Percentiles rank a stretch among this genome's conserved stretches.
Conservation (phyloP, 1,284 basidiomycete species). For the Caloboletus firmus region DNA sequence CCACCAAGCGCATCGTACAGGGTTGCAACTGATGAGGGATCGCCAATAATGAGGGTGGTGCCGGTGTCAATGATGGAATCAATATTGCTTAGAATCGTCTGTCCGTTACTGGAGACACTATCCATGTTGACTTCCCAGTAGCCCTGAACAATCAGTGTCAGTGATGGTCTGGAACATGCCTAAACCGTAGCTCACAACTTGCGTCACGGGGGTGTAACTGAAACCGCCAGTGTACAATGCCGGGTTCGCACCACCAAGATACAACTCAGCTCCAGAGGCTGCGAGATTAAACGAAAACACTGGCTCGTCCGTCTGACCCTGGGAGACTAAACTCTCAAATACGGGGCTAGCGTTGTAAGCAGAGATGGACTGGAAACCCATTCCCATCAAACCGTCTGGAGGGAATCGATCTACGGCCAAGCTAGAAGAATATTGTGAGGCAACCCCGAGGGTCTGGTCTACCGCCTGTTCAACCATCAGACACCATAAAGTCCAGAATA, state of each 20-base stretch:
- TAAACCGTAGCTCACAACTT: conserved; percentile 9
- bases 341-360: conserved; percentile 6
- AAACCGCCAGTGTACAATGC: conserved; percentile 18
- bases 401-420: conserved; percentile 5
- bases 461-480: conserved; percentile 12
- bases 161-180: neutral
- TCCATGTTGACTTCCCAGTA: conserved; percentile 35
- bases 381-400: conserved; percentile 26
- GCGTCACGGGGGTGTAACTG: conserved; percentile 16
- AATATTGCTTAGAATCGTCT: conserved; percentile 10
- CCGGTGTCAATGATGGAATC: conserved; percentile 44
- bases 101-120: conserved; percentile 11
- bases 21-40: conserved; percentile 40
- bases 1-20: conserved; percentile 37
- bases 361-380: conserved; percentile 23
- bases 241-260: conserved; percentile 39
- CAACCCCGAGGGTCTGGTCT: conserved; percentile 18
- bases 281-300: conserved; percentile 45
- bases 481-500: neutral
- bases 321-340: conserved; percentile 20
- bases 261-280: conserved; percentile 40
- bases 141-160: conserved; percentile 14
- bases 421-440: conserved; percentile 9
- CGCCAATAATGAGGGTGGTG: conserved; percentile 51
- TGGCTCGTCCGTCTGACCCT: conserved; percentile 25